Conservation (phyloP, 495 filamentous ascomycete genomes). For the Penicillium silybi region DNA sequence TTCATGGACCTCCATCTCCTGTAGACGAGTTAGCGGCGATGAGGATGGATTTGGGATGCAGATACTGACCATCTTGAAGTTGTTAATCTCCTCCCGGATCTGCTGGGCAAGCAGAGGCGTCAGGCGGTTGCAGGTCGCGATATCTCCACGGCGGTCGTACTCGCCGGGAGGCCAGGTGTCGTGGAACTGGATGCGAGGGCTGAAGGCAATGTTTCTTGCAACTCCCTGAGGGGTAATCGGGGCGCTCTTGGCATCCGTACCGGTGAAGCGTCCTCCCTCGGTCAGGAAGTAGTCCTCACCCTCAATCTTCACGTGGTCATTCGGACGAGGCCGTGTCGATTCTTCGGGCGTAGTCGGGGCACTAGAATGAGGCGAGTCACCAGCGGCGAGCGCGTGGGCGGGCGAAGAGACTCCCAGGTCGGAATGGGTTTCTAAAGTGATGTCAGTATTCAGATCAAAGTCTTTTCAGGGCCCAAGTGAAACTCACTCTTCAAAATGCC, state of each 20-base stretch:
- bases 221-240: constrained; percentile 70
- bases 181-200: constrained; percentile 87
- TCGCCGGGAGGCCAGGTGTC: constrained; percentile 95
- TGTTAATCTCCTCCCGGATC: constrained; percentile 99
- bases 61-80: constrained; percentile 86
- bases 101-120: constrained; percentile 97
- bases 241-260: constrained; percentile 65
- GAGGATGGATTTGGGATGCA: too few species aligned
- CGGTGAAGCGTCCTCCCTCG: constrained; percentile 55
- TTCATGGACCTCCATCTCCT: constrained; percentile 99
- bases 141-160: constrained; percentile 93
- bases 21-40: constrained; percentile 27
- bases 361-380: constrained; percentile 76
- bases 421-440: constrained; percentile 47
- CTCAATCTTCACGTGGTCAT: constrained; percentile 66
- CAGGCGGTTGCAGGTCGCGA: constrained; percentile 95
- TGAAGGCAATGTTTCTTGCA: constrained; percentile 81
- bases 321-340: constrained; percentile 54
- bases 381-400: constrained; percentile 53
- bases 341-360: constrained; percentile 84
- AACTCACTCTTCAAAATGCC: constrained; percentile 89
- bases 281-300: constrained; percentile 86
- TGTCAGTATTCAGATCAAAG: neutral
- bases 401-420: constrained; percentile 67
- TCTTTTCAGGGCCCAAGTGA: neutral